These are phyloP conservation scores for Trichoderma afroharzianum DNA, from an alignment of 2,329 filamentous ascomycete genomes.

Conservation along the genomic window DNA sequence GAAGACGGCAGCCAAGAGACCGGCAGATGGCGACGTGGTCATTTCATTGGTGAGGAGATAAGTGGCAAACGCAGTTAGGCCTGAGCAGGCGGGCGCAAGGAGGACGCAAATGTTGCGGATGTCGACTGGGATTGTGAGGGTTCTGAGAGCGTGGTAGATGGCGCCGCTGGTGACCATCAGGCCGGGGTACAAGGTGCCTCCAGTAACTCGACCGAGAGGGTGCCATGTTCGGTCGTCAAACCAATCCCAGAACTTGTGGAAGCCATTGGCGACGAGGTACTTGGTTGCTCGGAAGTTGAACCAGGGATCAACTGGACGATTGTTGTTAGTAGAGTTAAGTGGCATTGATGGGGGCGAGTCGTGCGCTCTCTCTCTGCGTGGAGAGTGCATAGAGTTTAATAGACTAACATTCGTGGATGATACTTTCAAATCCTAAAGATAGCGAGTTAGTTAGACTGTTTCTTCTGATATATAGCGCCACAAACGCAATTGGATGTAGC, in stretches of 20 bases:
- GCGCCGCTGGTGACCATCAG: conserved; percentile 98
- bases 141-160: conserved; percentile 91
- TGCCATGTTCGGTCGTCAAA: conserved; percentile 99
- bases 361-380: background rate
- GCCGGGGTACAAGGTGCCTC: conserved; percentile 96
- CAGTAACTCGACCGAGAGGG: conserved; percentile 94
- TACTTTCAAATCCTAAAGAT: conserved; percentile 83
- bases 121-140: conserved; percentile 87
- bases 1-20: conserved; percentile 88
- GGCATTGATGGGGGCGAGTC: background rate
- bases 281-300: conserved; percentile 99
- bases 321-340: conserved; percentile 12
- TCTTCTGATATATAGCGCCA: background rate
- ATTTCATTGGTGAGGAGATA: conserved; percentile 98
- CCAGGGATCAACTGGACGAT: conserved; percentile 84
- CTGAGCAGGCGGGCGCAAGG: conserved; percentile 90
- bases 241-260: conserved; percentile 99
- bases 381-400: background rate
- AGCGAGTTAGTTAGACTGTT: conserved; percentile 30
- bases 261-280: conserved; percentile 93
- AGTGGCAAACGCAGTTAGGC: conserved; percentile 84
- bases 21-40: conserved; percentile 90
- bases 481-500: background rate
- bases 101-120: conserved; percentile 99
- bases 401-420: conserved; percentile 96